A percentile compares a stretch with the other conserved stretches of the same genome.
phyloP scores from a whole-genome alignment of 208 protist species.

The Blechomonas ayalai region DNA sequence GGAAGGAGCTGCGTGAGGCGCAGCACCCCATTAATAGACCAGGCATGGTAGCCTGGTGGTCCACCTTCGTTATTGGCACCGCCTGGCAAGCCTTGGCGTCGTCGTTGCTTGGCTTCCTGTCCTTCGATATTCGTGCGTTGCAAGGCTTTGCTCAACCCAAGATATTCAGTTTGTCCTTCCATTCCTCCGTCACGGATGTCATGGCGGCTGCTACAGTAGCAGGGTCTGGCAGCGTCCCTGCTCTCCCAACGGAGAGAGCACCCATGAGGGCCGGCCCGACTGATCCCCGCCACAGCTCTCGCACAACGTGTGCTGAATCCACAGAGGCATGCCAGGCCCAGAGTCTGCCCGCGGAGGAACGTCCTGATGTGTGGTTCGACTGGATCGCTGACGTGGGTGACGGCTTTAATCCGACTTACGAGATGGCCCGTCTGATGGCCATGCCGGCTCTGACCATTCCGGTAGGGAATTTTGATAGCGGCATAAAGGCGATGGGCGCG shows the following conservation, averaged over 20 bases:
- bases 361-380: conserved; percentile 70
- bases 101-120: conserved; percentile 49
- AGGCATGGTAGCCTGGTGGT: conserved; percentile 83
- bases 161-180: conserved; percentile 49
- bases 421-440: conserved; percentile 64
- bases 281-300: no score
- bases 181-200: no score
- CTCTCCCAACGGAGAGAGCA: no score
- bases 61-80: conserved; percentile 61
- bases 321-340: neutral
- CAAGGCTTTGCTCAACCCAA: conserved; percentile 39
- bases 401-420: conserved; percentile 84
- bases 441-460: conserved; percentile 33
- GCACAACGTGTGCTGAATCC: neutral
- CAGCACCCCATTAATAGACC: conserved; percentile 50
- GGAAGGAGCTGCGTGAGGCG: conserved; percentile 12
- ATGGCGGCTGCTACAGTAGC: conserved; percentile 1
- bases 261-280: no score
- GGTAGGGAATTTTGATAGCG: no score
- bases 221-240: no score
- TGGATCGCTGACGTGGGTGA: conserved; percentile 82
- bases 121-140: conserved; percentile 65
- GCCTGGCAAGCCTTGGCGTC: conserved; percentile 42
- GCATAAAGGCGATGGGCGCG: conserved; percentile 1
- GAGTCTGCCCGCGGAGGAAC: neutral